Base-by-base conservation (phyloP, 73 alveolate species). In the Effrenium voratum region DNA sequence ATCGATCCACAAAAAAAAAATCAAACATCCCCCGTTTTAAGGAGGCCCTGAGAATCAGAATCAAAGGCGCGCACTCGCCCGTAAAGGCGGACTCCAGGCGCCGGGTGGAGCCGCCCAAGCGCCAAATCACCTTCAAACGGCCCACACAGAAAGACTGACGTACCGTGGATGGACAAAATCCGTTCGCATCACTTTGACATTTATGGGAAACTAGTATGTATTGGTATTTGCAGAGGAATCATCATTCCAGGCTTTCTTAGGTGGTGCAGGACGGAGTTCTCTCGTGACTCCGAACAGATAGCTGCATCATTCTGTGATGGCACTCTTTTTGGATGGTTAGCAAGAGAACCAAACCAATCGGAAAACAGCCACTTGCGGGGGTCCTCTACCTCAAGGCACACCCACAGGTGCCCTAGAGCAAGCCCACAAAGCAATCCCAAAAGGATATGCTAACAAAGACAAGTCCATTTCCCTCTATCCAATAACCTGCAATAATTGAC, bases 61-160 rank as follows among this genome's bases (percentile, higher is more conserved):
- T 28, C 97, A 68, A 28, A 52, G 97, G 55, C n/a, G 32, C 87
- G 2, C 3, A 32, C 97, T 75, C 88, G n/a, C 97, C 97, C 10
- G 72, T 76, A 34, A 90, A 90, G 55, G 97, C 97, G 24, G 88
- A 50, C 45, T 90, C 97, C 60, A 90, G 40, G 28, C 87, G 97
- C 38, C 97, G 97, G 2, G 87, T 50, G 45, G 97, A 90, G 75
- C 97, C 97, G 1, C 97, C 97, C 45, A 90, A 76, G 8, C 55
- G 75, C 97, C 97, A 90, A 22, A 90, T 90, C 76, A 70, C 97
- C 97, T 90, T 15, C 82, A 34, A 60, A 52, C 26, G 63, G 63
- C 63, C 63, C 63, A 52, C 19, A 52, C 63, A 52, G 8, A 8
- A 52, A 19, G 19, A 52, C 63, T n/a, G n/a, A n/a, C n/a, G n/a